Evolutionary conservation across 228 moss, liverwort and hornwort species (phyloP), one percentile per base, ranked within the genome.

Genomic region (Sphagnum fallax): DNA sequence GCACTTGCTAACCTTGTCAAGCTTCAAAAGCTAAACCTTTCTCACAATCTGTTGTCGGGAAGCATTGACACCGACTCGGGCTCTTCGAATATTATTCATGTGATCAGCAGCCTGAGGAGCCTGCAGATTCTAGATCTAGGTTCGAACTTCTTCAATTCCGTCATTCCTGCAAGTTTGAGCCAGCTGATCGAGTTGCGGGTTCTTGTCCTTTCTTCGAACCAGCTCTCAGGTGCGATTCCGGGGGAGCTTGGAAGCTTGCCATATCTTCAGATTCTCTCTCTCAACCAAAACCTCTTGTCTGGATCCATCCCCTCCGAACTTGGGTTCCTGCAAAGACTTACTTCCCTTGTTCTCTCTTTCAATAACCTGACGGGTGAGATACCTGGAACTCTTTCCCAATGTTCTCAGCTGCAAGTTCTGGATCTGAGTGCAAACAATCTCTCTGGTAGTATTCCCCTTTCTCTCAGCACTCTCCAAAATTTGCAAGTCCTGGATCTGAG

Each of bases 401-500:
- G 80, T 50, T 50, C 70, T 0, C 86, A 79, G 52, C 71, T 97
- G 76, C 86, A 84, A 71, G 72, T 82, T 57, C 75, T 97, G 0
- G 89, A 93, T 62, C 82, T 91, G 5, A 66, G 80, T 6, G 74
- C 51, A 4, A 97, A 93, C 65, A 13, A 7, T 3, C 84, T 93
- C 49, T 73, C 78, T 0, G 96, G 93, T 8, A 62, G 62, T 5
- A 62, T 97, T 18, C 83, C 88, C 3, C 59, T 80, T 4, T 81
- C 84, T 0, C 68, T 97, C 50, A 85, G 89, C 10, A 72, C 67
- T 5, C 88, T 97, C 18, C 82, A 64, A 52, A 81, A 91, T 72
- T 69, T 97, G 76, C 86, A 89, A 73, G 76, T 87, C 18, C 62
- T 97, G 77, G 77, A 88, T 18, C 67, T 93, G 55, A 86, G 91